Evolutionary conservation across 805 yeast genomes (phyloP), one percentile per base, ranked within the genome.

Genomic region (Hanseniaspora guilliermondii): DNA sequence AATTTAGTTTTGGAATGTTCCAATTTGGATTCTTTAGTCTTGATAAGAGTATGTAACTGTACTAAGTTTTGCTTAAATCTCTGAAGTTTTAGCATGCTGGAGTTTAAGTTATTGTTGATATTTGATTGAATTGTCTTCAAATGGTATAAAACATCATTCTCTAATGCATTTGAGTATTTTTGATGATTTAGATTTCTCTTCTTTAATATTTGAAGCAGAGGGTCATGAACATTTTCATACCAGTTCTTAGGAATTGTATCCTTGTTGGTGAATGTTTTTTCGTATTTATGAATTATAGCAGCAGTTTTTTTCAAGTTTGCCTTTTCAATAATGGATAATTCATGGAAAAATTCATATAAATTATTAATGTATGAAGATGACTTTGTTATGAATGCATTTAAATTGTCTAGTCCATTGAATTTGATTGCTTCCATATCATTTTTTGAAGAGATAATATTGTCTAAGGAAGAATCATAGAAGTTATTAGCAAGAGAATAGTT

Each of bases 281-380:
- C 60, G 7, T 56, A 49, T 54, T 64, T 67, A 32, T 58, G 60
- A 47, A 62, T 60, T 21, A 67, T 59, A 14, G 70, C 69, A 24
- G 68, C 64, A n/a, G 63, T 41, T 52, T 69, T 59, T 54, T 70
- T 60, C 3, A 68, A 58, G 47, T 62, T 65, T 53, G 64, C 68
- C 55, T 63, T 65, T 48, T 67, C 69, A 24, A 65, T 49, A 17
- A 39, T 27, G 5, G 30, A 14, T 8, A 55, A 19, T 3, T 55
- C 57, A 14, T 49, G 32, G 14, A 55, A 33, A 32, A 48, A 55
- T 2, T 24, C 30, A n/a, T 44, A 44, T 36, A 55, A 37, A 11
- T 38, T 37, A 3, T 17, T 44, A 9, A 52, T 27, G 27, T 52
- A 52, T 25, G 42, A 11, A 24, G 55, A 52, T 21, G 55, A 44